Base-by-base conservation (phyloP, 2,329 filamentous ascomycete species). In the Pseudogymnoascus verrucosus region DNA sequence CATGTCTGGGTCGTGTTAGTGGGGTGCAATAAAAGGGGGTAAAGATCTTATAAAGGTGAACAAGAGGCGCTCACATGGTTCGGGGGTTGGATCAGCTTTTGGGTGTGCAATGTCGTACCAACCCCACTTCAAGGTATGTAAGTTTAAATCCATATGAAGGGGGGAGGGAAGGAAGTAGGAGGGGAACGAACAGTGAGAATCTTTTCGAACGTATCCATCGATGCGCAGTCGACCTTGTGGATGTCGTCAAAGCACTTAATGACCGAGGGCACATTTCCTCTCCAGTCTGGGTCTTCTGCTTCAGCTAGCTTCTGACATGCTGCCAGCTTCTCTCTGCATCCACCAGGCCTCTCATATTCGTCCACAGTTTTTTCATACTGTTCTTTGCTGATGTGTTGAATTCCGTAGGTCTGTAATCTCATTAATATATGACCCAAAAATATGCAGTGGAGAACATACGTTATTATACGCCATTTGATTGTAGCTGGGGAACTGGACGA, bases 161-260 rank as follows among this genome's bases (percentile, higher is more conserved):
- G 81, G 5, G 85, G 79, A 64, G 89, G 82, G 65, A 89, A 86
- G 69, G 88, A 88, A 6, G 78, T 16, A 11, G 4, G 23, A 7
- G 7, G 23, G 12, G 10, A 5, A 54, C 44, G 1, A 31, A 54
- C 44, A 28, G 14, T 23, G 14, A 54, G 44, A 2, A 7, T 54
- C n/a, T 8, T 4, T 28, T 54, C 44, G 23, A 54, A 4, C 1
- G 7, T 4, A 10, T 54, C 44, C 44, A 54, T 8, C 44, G 44
- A 8, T 5, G 44, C 44, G n/a, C 44, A 74, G 61, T 84, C 84
- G 37, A 83, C 79, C 4, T 79, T 80, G 40, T 75, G 73, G 65
- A 81, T 82, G 16, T 73, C 72, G 71, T 80, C 83, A 75, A 87
- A 89, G 0, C 81, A 79, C 0, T 76, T 72, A n/a, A 69, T 87